Evolutionary conservation across 1,284 basidiomycete genomes (phyloP), one percentile per base, ranked within the genome.

Genomic region (Volvariella volvacea): DNA sequence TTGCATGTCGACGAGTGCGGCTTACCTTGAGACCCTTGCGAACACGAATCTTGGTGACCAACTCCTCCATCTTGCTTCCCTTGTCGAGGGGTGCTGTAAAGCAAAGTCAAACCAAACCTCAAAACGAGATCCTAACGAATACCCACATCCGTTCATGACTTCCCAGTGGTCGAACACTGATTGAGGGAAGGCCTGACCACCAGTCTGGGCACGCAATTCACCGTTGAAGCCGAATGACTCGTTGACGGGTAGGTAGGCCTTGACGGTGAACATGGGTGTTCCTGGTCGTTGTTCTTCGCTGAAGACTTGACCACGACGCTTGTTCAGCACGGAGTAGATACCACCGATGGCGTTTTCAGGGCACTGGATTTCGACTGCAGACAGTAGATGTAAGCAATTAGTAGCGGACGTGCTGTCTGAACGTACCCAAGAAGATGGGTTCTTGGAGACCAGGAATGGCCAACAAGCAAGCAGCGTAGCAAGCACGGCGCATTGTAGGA

Each of bases 221-320:
- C 88, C 92, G 70, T 95, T 98, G 87, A 99, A 99, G 58, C 96
- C 95, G 75, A 99, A 99, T 15, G 95, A 98, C 73, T 98, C 95
- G 68, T 78, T 74, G 69, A 98, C 93, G 62, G 95, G 95, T 44
- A 98, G 77, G 78, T 94, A 96, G 28, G 94, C 94, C 83, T 98
- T 99, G 72, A 99, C 90, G 47, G 92, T 99, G 82, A 95, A 97
- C 93, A 99, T 98, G 51, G 96, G 96, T 19, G 96, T 99, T 74
- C 96, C 95, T 7, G 86, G 75, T 61, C 95, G 78, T 72, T 98
- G 95, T 73, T 99, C 95, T 71, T 99, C 91, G 56, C 85, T 89
- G 81, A 95, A 94, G 55, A 99, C 96, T 66, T 96, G 92, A 51
- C 95, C 96, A 82, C 96, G 92, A 66, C 95, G 91, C 76, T 88